These are phyloP conservation scores for Penicillium sp. DNA, from an alignment of 2,329 filamentous ascomycete species.

Conservation along the genomic window DNA sequence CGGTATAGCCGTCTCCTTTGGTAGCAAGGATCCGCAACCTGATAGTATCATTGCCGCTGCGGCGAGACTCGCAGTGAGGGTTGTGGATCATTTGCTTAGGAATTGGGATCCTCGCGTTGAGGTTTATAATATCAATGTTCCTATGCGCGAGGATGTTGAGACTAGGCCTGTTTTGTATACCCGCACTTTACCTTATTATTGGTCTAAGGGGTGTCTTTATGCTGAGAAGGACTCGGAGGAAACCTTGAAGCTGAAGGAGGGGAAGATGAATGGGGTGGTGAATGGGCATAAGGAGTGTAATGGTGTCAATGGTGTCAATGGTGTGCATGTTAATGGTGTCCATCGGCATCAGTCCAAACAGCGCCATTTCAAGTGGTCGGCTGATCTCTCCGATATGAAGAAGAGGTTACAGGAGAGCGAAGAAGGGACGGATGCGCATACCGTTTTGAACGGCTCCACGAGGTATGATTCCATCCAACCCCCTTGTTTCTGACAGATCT, in stretches of 20 bases:
- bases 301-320: neutral
- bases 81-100: constrained; percentile 74
- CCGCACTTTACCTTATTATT: constrained; percentile 82
- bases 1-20: constrained; percentile 81
- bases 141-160: constrained; percentile 74
- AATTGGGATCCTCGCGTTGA: constrained; percentile 75
- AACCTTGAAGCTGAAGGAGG: constrained; percentile 61
- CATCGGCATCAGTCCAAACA: no score
- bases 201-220: constrained; percentile 78
- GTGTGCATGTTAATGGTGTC: constrained; percentile 33
- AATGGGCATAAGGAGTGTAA: constrained; percentile 11
- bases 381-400: constrained; percentile 81
- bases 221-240: constrained; percentile 64
- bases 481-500: neutral
- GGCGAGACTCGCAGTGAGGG: constrained; percentile 68
- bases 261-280: constrained; percentile 44
- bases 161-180: constrained; percentile 73
- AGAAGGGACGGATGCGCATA: constrained; percentile 88
- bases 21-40: constrained; percentile 79
- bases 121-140: constrained; percentile 85
- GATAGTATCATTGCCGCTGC: constrained; percentile 74
- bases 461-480: constrained; percentile 58
- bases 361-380: constrained; percentile 89
- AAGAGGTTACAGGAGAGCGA: constrained; percentile 74
- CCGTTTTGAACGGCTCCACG: constrained; percentile 79